These are phyloP conservation scores for Penicillium goetzii DNA, from an alignment of 495 filamentous ascomycete genomes.

Conservation along the genomic window DNA sequence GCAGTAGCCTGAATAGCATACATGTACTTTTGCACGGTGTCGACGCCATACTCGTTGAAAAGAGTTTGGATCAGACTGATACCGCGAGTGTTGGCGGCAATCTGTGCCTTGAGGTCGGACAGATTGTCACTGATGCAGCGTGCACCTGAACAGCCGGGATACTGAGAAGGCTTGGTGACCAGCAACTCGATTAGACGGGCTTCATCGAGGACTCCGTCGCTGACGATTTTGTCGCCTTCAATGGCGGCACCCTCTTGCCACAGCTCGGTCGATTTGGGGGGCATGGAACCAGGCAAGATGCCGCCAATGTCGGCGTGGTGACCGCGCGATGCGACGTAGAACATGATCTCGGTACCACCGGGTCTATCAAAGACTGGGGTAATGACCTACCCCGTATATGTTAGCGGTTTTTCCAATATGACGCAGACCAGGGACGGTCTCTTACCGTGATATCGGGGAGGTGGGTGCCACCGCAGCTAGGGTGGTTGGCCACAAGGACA, in stretches of 20 bases:
- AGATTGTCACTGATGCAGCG: conserved; percentile 91
- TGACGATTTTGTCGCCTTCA: conserved; percentile 92
- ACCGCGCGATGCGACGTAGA: conserved; percentile 93
- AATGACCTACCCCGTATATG: conserved; percentile 45
- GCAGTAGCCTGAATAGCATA: conserved; percentile 90
- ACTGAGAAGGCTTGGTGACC: conserved; percentile 79
- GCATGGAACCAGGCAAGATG: conserved; percentile 95
- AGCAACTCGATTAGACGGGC: conserved; percentile 82
- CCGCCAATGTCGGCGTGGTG: conserved; percentile 98
- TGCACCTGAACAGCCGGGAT: conserved; percentile 87
- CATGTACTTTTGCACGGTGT: conserved; percentile 97
- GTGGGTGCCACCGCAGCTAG: conserved; percentile 87
- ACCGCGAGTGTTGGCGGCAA: conserved; percentile 94
- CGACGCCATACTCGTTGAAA: conserved; percentile 87
- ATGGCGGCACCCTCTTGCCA: conserved; percentile 95
- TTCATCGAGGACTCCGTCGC: conserved; percentile 87
- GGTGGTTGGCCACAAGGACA: conserved; percentile 94
- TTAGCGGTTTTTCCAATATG: conserved; percentile 1
- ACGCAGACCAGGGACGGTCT: background rate
- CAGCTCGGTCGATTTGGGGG: conserved; percentile 88
- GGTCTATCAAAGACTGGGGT: conserved; percentile 80
- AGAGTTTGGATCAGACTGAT: conserved; percentile 85
- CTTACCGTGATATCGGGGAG: conserved; percentile 89
- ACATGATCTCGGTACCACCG: conserved; percentile 82
- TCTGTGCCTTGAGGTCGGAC: conserved; percentile 94